phyloP scores from a whole-genome alignment of 75 land plant genomes.

The Picea glauca region DNA sequence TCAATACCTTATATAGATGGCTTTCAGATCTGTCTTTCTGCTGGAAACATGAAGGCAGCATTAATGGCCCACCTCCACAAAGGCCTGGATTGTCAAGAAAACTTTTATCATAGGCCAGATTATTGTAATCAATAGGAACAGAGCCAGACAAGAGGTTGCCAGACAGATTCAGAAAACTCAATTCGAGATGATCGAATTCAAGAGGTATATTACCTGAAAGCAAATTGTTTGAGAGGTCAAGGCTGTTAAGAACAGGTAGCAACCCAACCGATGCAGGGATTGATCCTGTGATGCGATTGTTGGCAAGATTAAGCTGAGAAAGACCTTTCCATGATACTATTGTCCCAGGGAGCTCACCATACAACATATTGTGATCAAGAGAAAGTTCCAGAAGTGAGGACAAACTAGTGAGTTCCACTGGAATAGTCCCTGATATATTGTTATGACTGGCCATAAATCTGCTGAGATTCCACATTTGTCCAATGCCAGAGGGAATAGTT shows the following conservation, averaged over 20 bases:
- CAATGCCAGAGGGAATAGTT: conserved; percentile 15
- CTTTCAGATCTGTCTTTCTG: neutral
- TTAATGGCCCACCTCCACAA: neutral
- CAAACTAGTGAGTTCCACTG: conserved; percentile 21
- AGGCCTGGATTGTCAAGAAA: conserved; percentile 32
- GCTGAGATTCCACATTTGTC: conserved; percentile 11
- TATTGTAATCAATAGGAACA: conserved; percentile 20
- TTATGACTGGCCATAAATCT: conserved; percentile 28
- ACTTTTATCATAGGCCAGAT: conserved; percentile 22
- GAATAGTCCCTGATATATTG: conserved; percentile 34
- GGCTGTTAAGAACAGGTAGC: conserved; percentile 17
- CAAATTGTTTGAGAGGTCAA: conserved; percentile 41
- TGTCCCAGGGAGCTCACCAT: conserved; percentile 26
- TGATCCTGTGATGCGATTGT: conserved; percentile 36
- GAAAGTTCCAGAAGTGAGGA: conserved; percentile 11
- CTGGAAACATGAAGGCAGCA: neutral
- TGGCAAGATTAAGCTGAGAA: conserved; percentile 20
- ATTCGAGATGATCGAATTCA: conserved; percentile 18
- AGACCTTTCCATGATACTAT: conserved; percentile 10
- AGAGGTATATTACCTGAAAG: conserved; percentile 41
- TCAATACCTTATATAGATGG: neutral
- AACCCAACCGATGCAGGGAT: conserved; percentile 40
- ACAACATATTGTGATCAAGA: conserved; percentile 34
- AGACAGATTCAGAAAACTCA: conserved; percentile 39
- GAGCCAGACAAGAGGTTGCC: conserved; percentile 32